phyloP scores from a whole-genome alignment of 73 alveolate species.

The Halteria grandinella region DNA sequence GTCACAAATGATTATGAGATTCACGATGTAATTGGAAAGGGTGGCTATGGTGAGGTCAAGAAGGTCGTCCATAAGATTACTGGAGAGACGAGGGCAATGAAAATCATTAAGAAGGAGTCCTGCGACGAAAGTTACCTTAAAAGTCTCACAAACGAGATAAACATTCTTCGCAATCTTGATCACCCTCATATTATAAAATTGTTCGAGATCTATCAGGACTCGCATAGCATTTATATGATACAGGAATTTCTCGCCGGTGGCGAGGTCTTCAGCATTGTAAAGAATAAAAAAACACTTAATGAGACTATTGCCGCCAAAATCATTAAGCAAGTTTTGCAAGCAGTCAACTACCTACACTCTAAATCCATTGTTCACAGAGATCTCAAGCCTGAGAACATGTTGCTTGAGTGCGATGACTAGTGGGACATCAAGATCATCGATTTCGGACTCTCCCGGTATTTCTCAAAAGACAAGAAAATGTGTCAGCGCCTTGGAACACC shows the following conservation, averaged over 20 bases:
- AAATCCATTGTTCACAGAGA: slow-evolving; percentile 70
- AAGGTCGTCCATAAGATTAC: slow-evolving; percentile 65
- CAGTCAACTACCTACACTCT: slow-evolving; percentile 66
- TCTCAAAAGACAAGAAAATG: slow-evolving; percentile 16
- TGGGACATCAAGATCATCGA: slow-evolving; percentile 69
- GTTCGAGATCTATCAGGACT: slow-evolving; percentile 76
- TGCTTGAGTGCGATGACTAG: slow-evolving; percentile 49
- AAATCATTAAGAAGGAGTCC: slow-evolving; percentile 58
- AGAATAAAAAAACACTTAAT: slow-evolving; percentile 50
- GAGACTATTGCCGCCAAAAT: slow-evolving; percentile 70
- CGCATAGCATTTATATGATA: slow-evolving; percentile 71
- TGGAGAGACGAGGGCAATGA: slow-evolving; percentile 75
- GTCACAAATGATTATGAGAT: slow-evolving; percentile 59
- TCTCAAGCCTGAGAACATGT: slow-evolving; percentile 74
- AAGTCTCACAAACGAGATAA: slow-evolving; percentile 64
- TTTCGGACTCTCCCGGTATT: slow-evolving; percentile 62
- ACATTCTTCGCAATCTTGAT: slow-evolving; percentile 72
- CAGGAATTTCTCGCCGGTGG: slow-evolving; percentile 82
- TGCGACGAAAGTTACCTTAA: slow-evolving; percentile 11
- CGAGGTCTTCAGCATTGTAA: slow-evolving; percentile 72
- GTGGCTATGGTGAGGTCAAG: slow-evolving; percentile 80
- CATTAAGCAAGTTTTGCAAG: slow-evolving; percentile 66
- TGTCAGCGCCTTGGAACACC: slow-evolving; percentile 41
- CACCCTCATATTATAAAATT: slow-evolving; percentile 85
- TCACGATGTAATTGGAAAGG: slow-evolving; percentile 66